Percentiles rank a stretch among this genome's conserved stretches.
Conservation (phyloP, 371 early-diverging fungal species). For the Apophysomyces trapeziformis region DNA sequence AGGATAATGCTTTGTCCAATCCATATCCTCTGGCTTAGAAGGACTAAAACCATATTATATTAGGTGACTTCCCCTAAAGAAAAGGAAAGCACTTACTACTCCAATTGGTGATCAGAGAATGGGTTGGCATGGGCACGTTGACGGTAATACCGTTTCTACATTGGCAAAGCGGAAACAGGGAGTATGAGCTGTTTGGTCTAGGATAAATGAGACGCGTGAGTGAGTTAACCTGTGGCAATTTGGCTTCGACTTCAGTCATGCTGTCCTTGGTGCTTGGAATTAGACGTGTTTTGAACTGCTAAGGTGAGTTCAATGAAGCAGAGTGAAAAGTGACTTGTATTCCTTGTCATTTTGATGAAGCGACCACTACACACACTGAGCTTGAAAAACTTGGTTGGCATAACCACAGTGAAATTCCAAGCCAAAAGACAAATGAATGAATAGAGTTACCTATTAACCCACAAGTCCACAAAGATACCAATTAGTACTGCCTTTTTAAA, state of each 20-base stretch:
- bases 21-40: conserved; percentile 78
- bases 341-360: too few species aligned
- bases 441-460: too few species aligned
- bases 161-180: conserved; percentile 16
- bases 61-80: background rate
- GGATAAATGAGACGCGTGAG: background rate
- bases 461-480: too few species aligned
- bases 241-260: conserved; percentile 30
- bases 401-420: too few species aligned
- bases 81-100: conserved; percentile 71
- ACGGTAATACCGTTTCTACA: conserved; percentile 87
- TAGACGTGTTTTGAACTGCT: background rate
- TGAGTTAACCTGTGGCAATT: conserved; percentile 37
- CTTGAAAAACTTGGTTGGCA: too few species aligned
- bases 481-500: too few species aligned
- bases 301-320: too few species aligned
- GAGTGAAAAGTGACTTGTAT: too few species aligned
- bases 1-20: conserved; percentile 92
- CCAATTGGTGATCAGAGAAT: conserved; percentile 94
- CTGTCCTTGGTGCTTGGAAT: background rate
- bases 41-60: conserved; percentile 63
- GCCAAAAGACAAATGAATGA: too few species aligned
- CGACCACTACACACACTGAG: too few species aligned
- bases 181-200: background rate
- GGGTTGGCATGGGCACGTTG: conserved; percentile 99